These are phyloP conservation scores for Ceratocystis eucalypticola DNA, from an alignment of 2,329 filamentous ascomycete species.

Conservation along the genomic window DNA sequence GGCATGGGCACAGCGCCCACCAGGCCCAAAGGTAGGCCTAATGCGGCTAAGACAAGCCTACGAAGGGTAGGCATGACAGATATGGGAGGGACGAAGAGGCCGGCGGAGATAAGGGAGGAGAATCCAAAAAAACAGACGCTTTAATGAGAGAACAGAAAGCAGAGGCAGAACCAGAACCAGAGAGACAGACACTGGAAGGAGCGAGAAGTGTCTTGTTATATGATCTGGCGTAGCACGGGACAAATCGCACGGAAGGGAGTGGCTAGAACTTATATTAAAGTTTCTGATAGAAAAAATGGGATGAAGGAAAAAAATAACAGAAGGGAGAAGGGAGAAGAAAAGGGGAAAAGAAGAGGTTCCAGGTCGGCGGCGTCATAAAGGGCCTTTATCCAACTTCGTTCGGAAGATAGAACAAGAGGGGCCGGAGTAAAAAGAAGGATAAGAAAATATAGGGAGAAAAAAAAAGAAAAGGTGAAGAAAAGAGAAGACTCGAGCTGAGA, in stretches of 20 bases:
- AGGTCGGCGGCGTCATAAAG: neutral
- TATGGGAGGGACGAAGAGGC: neutral
- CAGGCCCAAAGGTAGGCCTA: conserved; percentile 12
- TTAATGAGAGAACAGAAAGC: neutral
- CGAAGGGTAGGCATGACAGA: neutral
- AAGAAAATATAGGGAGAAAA: neutral
- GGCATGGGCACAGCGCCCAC: conserved; percentile 8
- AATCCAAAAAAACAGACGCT: neutral
- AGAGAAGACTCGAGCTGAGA: neutral
- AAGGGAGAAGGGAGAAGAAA: neutral
- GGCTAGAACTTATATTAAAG: conserved; percentile 16
- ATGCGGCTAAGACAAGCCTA: conserved; percentile 12
- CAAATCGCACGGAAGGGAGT: neutral
- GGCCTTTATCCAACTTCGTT: neutral
- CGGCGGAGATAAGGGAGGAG: neutral
- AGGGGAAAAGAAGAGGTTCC: neutral
- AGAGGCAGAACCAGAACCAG: neutral
- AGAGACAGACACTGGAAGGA: conserved; percentile 4
- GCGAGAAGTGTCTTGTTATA: neutral
- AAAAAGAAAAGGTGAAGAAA: neutral
- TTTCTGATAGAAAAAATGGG: neutral
- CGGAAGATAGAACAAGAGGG: neutral
- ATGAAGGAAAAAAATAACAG: neutral
- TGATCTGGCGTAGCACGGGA: neutral
- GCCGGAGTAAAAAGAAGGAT: neutral